Evolutionary conservation across 129 eudicot species (phyloP).

Genomic region (Deinandra increscens): DNA sequence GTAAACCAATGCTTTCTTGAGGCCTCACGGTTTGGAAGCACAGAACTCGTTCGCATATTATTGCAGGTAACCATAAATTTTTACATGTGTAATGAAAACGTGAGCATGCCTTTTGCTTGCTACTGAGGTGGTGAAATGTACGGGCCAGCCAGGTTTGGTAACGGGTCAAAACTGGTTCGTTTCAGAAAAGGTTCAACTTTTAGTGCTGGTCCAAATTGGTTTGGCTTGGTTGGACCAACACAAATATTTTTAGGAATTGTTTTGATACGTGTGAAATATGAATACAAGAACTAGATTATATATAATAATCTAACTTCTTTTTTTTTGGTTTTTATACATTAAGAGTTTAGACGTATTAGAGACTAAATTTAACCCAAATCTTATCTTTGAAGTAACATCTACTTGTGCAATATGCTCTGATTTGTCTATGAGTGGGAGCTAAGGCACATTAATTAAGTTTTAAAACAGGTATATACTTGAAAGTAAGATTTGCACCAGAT

Average conservation of each 20-base stretch:
- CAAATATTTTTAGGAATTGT: background rate
- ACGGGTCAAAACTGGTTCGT: background rate
- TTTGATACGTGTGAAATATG: background rate
- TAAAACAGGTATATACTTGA: background rate
- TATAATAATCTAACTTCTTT: too few species aligned
- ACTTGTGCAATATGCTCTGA: background rate
- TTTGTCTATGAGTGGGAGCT: background rate
- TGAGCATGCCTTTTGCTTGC: background rate
- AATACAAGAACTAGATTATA: background rate
- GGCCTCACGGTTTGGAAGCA: conserved; percentile 97
- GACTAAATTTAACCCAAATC: background rate
- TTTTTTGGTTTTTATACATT: too few species aligned
- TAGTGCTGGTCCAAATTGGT: background rate
- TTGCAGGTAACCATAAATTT: conserved; percentile 62
- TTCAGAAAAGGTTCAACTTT: background rate
- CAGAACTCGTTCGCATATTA: conserved; percentile 93
- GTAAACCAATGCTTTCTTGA: conserved; percentile 96
- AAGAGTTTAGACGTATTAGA: background rate
- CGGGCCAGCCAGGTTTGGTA: background rate
- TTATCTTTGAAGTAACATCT: background rate
- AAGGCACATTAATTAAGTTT: background rate
- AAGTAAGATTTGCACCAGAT: background rate
- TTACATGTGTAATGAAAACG: background rate
- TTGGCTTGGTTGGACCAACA: background rate
- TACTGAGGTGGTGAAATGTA: conserved; percentile 1